phyloP scores from a whole-genome alignment of 345 rosid genomes.

The Cardamine occulta region DNA sequence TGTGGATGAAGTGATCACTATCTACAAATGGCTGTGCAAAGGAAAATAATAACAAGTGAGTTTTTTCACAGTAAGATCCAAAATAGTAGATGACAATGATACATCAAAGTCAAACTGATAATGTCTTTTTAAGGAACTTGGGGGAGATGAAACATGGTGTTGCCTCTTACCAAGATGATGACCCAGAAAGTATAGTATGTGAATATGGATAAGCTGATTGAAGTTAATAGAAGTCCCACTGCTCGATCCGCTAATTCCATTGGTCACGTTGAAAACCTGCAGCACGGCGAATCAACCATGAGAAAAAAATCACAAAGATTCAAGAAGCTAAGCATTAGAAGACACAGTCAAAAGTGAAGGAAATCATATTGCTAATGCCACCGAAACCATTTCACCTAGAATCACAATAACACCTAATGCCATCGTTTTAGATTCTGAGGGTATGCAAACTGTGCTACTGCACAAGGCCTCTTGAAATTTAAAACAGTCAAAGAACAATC shows the following conservation, averaged over 20 bases:
- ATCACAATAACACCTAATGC: constrained; percentile 19
- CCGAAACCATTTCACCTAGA: constrained; percentile 26
- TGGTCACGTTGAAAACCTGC: constrained; percentile 30
- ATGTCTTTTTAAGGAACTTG: neutral
- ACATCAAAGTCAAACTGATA: constrained; percentile 10
- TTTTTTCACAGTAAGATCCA: neutral
- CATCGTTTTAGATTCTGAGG: constrained; percentile 20
- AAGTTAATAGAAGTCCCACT: constrained; percentile 72
- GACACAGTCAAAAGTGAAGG: constrained; percentile 4
- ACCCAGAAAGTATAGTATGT: constrained; percentile 97
- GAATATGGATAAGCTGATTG: constrained; percentile 78
- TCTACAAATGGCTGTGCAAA: constrained; percentile 89
- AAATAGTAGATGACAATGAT: neutral
- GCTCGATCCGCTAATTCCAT: constrained; percentile 93
- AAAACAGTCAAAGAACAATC: constrained; percentile 17
- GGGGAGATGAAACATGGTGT: neutral
- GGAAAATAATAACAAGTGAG: neutral
- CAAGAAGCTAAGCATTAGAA: constrained; percentile 20
- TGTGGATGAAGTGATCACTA: constrained; percentile 80
- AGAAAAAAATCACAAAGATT: neutral
- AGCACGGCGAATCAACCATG: neutral
- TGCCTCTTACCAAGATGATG: constrained; percentile 72
- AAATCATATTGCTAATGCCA: constrained; percentile 13
- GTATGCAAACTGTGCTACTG: constrained; percentile 26
- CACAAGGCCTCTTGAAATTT: neutral